Conservation (phyloP, 768 basidiomycete species). For the Kwoniella botswanensis region DNA sequence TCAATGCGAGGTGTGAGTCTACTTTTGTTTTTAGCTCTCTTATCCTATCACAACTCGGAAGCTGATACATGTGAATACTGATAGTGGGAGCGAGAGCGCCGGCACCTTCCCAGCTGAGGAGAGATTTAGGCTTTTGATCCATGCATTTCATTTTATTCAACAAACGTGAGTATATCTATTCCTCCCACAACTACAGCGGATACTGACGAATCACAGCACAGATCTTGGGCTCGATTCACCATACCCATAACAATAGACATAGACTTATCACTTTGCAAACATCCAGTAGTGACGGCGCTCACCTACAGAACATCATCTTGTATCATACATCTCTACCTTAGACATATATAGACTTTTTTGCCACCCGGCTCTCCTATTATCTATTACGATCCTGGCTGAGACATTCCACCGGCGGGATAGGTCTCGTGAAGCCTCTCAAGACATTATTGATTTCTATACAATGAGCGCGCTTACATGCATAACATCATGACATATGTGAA, state of each 20-base stretch:
- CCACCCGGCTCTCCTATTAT: neutral
- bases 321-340: neutral
- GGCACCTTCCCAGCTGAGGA: neutral
- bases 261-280: too few species aligned
- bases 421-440: too few species aligned
- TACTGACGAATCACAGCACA: neutral
- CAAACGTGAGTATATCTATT: neutral
- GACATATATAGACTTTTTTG: neutral
- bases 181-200: too few species aligned
- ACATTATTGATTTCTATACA: too few species aligned
- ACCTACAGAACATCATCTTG: neutral
- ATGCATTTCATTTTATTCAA: neutral
- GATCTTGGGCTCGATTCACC: neutral
- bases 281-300: neutral
- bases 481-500: too few species aligned
- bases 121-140: neutral
- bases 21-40: neutral
- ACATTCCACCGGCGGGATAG: neutral
- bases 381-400: neutral
- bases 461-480: too few species aligned
- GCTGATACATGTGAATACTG: neutral
- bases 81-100: constrained; percentile 20
- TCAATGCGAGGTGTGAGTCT: constrained; percentile 19
- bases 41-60: neutral
- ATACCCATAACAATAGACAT: too few species aligned